phyloP scores from a whole-genome alignment of 805 yeast species.

The Zygotorulaspora danielsina region DNA sequence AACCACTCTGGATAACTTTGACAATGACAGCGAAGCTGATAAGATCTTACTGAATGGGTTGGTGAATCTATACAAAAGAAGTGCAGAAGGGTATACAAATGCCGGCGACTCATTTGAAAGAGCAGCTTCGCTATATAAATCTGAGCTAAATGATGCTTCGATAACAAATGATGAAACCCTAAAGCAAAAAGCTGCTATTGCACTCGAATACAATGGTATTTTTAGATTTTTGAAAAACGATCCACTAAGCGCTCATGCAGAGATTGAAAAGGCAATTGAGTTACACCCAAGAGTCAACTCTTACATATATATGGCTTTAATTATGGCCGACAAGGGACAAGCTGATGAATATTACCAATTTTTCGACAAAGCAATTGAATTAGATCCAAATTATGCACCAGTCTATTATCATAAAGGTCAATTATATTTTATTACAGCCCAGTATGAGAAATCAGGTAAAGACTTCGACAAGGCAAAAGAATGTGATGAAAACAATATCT shows the following conservation, averaged over 20 bases:
- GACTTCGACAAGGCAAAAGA: constrained; percentile 75
- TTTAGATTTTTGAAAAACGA: constrained; percentile 79
- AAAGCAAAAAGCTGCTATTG: constrained; percentile 53
- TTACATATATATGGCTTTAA: constrained; percentile 74
- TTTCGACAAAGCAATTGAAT: constrained; percentile 64
- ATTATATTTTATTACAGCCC: constrained; percentile 74
- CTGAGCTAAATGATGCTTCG: constrained; percentile 24
- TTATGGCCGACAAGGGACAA: constrained; percentile 75
- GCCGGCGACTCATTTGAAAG: constrained; percentile 47
- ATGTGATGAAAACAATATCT: constrained; percentile 69
- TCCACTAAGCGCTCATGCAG: constrained; percentile 56
- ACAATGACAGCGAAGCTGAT: constrained; percentile 57
- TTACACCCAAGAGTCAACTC: constrained; percentile 76
- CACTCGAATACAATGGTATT: constrained; percentile 79
- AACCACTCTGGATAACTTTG: constrained; percentile 44
- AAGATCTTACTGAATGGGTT: constrained; percentile 63
- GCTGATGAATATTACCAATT: constrained; percentile 63
- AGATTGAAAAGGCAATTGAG: constrained; percentile 60
- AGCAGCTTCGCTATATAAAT: constrained; percentile 48
- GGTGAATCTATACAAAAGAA: constrained; percentile 46
- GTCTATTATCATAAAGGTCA: constrained; percentile 94
- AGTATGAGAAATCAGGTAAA: constrained; percentile 63
- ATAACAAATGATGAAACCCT: constrained; percentile 21
- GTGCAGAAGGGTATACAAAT: constrained; percentile 36
- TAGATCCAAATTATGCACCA: constrained; percentile 72